Evolutionary conservation across 805 yeast species (phyloP).

Genomic region (Kluyveromyces wickerhamii): DNA sequence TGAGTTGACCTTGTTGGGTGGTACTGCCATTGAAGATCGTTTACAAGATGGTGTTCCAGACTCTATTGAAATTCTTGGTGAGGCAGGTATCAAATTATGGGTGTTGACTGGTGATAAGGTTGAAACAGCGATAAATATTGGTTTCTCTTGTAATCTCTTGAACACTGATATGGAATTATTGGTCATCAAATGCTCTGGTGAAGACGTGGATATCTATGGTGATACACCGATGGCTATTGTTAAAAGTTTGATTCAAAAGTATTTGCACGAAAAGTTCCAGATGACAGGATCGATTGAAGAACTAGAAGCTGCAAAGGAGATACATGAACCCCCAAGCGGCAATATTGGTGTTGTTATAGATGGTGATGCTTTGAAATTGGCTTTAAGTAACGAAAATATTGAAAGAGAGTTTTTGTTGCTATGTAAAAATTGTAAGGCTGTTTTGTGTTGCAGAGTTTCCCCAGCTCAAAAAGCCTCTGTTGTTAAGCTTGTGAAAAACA

Average conservation of each 20-base stretch:
- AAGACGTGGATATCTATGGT: constrained; percentile 41
- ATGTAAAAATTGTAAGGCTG: constrained; percentile 76
- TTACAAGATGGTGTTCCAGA: constrained; percentile 84
- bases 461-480: constrained; percentile 86
- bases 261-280: constrained; percentile 46
- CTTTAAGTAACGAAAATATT: constrained; percentile 37
- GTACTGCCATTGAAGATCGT: constrained; percentile 82
- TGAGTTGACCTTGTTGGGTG: constrained; percentile 60
- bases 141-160: constrained; percentile 72
- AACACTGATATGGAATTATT: constrained; percentile 70
- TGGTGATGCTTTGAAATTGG: constrained; percentile 65
- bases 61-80: constrained; percentile 56
- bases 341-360: constrained; percentile 66
- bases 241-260: constrained; percentile 41
- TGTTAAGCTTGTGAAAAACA: constrained; percentile 66
- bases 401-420: constrained; percentile 56
- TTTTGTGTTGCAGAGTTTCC: constrained; percentile 79
- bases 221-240: constrained; percentile 36
- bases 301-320: constrained; percentile 41
- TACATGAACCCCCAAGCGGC: constrained; percentile 61
- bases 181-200: constrained; percentile 44
- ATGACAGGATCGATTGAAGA: constrained; percentile 56
- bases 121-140: constrained; percentile 85
- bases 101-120: constrained; percentile 83
- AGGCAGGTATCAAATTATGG: constrained; percentile 81